phyloP scores from a whole-genome alignment of 768 basidiomycete genomes.

The Pleurotus cornucopiae region DNA sequence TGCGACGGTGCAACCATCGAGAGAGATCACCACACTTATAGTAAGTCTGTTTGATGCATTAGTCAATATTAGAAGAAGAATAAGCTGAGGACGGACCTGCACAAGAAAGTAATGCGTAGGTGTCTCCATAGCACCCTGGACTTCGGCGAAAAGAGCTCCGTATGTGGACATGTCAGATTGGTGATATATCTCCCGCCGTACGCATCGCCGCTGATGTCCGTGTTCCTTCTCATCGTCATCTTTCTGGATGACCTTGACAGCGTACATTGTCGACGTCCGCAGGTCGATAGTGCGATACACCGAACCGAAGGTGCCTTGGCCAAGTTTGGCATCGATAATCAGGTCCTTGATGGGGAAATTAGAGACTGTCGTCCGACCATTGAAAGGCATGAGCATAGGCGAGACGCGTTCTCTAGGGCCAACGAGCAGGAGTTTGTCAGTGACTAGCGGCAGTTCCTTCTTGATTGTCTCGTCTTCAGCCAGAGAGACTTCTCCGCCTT shows the following conservation, averaged over 20 bases:
- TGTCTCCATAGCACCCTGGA: neutral
- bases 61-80: neutral
- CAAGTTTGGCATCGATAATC: neutral
- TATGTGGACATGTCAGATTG: neutral
- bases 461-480: neutral
- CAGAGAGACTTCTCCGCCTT: neutral
- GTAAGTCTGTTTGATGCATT: neutral
- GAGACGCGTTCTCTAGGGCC: neutral
- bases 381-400: neutral
- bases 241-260: neutral
- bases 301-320: neutral
- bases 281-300: neutral
- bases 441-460: neutral
- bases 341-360: conserved; percentile 1
- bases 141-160: neutral
- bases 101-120: neutral
- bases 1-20: neutral
- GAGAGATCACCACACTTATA: neutral
- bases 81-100: neutral
- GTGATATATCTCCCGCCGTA: neutral
- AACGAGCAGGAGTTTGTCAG: neutral
- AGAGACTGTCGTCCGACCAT: neutral
- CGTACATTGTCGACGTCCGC: neutral
- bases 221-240: neutral
- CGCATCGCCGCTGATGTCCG: neutral